These are phyloP conservation scores for Limonium bicolor DNA, from an alignment of 148 eudicot species.

Conservation along the genomic window DNA sequence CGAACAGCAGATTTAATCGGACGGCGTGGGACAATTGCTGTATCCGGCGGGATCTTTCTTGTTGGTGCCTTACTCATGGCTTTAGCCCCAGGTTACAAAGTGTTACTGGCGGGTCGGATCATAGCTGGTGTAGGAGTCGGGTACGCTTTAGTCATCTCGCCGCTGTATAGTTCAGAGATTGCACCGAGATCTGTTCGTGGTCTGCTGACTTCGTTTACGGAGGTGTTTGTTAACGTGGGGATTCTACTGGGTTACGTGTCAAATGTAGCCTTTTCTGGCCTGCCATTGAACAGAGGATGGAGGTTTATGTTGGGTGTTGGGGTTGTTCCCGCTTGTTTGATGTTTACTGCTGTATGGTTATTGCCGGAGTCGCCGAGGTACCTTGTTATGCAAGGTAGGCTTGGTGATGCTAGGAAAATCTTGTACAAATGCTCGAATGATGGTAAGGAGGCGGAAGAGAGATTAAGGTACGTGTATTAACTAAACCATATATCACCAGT, in stretches of 20 bases:
- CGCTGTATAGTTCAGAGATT: conserved; percentile 69
- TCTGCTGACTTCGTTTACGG: conserved; percentile 48
- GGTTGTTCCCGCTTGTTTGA: conserved; percentile 33
- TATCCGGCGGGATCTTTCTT: conserved; percentile 45
- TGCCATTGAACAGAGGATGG: conserved; percentile 42
- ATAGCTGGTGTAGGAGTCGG: conserved; percentile 69
- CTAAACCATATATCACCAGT: background rate
- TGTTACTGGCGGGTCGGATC: conserved; percentile 46
- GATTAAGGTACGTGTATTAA: conserved; percentile 1
- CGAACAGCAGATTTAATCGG: conserved; percentile 57
- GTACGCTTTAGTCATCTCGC: conserved; percentile 66
- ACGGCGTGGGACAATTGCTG: conserved; percentile 47
- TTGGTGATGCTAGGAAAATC: conserved; percentile 28
- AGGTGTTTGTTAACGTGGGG: conserved; percentile 52
- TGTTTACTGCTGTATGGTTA: conserved; percentile 31
- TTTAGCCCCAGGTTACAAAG: conserved; percentile 35
- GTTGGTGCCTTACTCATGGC: conserved; percentile 66
- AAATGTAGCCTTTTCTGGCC: conserved; percentile 26
- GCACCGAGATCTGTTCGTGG: conserved; percentile 55
- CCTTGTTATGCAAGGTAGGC: conserved; percentile 57
- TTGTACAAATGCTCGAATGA: too few relatives aligned
- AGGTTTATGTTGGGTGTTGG: conserved; percentile 67
- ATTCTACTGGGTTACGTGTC: conserved; percentile 53
- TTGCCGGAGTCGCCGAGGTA: conserved; percentile 81
- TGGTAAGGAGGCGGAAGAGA: too few relatives aligned